A percentile compares a stretch with the other conserved stretches of the same genome.
These are phyloP conservation scores for Aspergillus flavus DNA, from an alignment of 2,329 filamentous ascomycete genomes.

Conservation along the genomic window DNA sequence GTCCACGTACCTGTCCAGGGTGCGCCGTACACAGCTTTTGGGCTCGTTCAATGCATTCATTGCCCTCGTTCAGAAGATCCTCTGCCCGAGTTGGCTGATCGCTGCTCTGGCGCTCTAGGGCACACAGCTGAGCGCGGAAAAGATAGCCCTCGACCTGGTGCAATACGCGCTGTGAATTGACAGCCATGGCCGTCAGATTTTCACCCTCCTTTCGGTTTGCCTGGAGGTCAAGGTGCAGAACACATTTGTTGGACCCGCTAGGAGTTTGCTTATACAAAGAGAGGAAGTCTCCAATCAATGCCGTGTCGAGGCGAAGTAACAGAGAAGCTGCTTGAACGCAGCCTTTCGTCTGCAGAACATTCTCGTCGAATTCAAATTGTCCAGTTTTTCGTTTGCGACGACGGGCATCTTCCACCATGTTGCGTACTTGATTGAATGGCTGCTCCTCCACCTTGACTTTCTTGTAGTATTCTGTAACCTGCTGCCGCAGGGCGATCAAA, in stretches of 20 bases:
- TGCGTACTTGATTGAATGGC: constrained; percentile 39
- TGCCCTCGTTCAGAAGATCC: constrained; percentile 12
- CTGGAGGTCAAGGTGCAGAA: not conserved
- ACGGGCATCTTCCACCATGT: constrained; percentile 38
- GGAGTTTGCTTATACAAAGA: constrained; percentile 20
- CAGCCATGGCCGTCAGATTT: constrained; percentile 42
- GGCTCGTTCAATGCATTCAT: not conserved
- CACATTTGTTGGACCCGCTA: constrained; percentile 14
- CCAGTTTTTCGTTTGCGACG: constrained; percentile 28
- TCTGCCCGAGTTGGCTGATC: constrained; percentile 8
- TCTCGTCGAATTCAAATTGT: constrained; percentile 31
- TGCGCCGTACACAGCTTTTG: not conserved
- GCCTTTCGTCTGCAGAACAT: constrained; percentile 40
- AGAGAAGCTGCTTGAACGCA: constrained; percentile 49
- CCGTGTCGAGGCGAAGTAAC: constrained; percentile 52
- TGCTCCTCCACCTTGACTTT: constrained; percentile 41
- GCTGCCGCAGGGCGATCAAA: constrained; percentile 28
- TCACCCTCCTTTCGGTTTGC: constrained; percentile 43
- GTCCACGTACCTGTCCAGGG: constrained; percentile 20
- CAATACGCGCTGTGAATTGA: not conserved
- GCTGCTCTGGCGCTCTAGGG: constrained; percentile 38
- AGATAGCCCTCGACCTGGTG: constrained; percentile 53
- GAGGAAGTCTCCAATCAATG: constrained; percentile 50
- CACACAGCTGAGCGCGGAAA: constrained; percentile 53
- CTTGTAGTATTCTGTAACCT: constrained; percentile 32